Conservation (phyloP, 495 filamentous ascomycete genomes). For the Tirmania nivea region DNA sequence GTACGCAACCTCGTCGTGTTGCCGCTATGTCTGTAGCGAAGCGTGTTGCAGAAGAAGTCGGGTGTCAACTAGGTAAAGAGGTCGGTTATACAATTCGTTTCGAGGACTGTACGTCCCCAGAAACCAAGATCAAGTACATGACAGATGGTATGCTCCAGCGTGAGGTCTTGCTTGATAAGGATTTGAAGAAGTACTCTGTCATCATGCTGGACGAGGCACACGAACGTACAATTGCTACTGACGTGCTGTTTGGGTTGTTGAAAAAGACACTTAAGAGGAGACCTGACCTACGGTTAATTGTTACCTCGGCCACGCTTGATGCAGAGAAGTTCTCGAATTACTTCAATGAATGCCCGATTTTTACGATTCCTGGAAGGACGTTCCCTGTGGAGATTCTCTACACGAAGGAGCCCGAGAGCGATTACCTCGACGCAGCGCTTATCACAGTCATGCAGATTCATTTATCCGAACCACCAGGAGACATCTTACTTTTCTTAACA, state of each 20-base stretch:
- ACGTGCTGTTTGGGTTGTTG: slow-evolving; percentile 80
- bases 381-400: slow-evolving; percentile 93
- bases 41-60: slow-evolving; percentile 91
- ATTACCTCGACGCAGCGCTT: slow-evolving; percentile 89
- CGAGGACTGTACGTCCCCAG: slow-evolving; percentile 75
- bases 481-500: slow-evolving; percentile 89
- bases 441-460: slow-evolving; percentile 98
- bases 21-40: slow-evolving; percentile 98
- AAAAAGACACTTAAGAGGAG: slow-evolving; percentile 81
- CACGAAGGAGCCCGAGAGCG: slow-evolving; percentile 76
- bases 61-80: slow-evolving; percentile 71
- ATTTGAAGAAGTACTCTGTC: slow-evolving; percentile 69
- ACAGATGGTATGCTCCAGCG: slow-evolving; percentile 95
- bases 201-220: slow-evolving; percentile 99
- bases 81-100: slow-evolving; percentile 97
- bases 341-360: slow-evolving; percentile 85
- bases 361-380: slow-evolving; percentile 86
- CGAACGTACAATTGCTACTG: slow-evolving; percentile 88
- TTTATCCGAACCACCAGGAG: slow-evolving; percentile 68
- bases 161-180: slow-evolving; percentile 78
- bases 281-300: slow-evolving; percentile 79
- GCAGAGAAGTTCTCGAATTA: slow-evolving; percentile 94
- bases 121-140: slow-evolving; percentile 97
- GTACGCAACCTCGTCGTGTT: slow-evolving; percentile 84
- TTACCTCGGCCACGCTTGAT: slow-evolving; percentile 88